A percentile compares a stretch with the other conserved stretches of the same genome.
Evolutionary conservation across 495 filamentous ascomycete species (phyloP).

Genomic region (Tuber indicum): DNA sequence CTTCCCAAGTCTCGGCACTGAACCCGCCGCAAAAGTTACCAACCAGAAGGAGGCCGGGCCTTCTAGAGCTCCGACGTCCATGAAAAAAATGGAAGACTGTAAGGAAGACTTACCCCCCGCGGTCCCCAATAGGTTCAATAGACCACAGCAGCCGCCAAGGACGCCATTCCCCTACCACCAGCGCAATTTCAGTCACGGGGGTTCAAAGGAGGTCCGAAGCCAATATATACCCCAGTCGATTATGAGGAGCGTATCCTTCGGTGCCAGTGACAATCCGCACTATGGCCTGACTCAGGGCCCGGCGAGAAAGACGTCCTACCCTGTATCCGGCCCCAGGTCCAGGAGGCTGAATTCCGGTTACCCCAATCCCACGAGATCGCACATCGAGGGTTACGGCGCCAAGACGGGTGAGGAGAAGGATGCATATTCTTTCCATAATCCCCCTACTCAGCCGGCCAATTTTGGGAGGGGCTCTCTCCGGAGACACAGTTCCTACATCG

Average conservation of each 20-base stretch:
- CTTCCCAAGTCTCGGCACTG: neutral
- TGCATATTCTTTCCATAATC: neutral
- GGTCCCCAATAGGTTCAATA: neutral
- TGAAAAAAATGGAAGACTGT: neutral
- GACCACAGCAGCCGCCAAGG: neutral
- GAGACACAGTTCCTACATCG: too few relatives aligned
- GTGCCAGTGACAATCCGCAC: neutral
- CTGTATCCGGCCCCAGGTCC: neutral
- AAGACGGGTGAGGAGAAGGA: neutral
- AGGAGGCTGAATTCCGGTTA: neutral
- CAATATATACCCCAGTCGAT: neutral
- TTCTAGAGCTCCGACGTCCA: neutral
- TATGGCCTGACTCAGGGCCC: neutral
- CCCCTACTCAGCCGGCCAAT: neutral
- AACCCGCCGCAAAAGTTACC: neutral
- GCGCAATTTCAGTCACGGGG: neutral
- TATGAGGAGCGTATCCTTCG: neutral
- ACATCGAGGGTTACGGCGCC: neutral
- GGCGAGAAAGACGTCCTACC: neutral
- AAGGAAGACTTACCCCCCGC: neutral
- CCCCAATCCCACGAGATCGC: neutral
- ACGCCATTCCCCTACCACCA: neutral
- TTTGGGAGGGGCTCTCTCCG: neutral
- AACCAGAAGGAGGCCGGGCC: neutral
- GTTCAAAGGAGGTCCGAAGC: neutral